Conservation (phyloP, 371 early-diverging fungal species). For the Catenaria anguillulae region DNA sequence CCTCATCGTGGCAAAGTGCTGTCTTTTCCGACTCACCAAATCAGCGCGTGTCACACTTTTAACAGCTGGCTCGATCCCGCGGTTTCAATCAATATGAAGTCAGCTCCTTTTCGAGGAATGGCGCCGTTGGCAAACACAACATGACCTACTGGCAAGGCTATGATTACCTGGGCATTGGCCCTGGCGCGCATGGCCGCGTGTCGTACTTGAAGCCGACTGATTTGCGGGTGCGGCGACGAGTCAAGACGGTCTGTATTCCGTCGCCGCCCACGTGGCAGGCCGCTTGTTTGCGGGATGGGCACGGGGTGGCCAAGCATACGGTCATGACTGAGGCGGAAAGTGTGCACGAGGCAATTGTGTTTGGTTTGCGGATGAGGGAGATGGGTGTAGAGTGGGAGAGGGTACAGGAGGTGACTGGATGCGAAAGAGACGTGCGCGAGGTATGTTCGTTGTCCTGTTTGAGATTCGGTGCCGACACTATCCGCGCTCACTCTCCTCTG, state of each 20-base stretch:
- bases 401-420: background rate
- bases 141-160: constrained; percentile 66
- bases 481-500: too few species aligned
- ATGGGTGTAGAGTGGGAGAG: constrained; percentile 11
- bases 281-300: background rate
- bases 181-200: constrained; percentile 70
- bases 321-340: background rate
- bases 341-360: constrained; percentile 42
- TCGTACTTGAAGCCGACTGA: constrained; percentile 1
- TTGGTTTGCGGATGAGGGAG: constrained; percentile 43
- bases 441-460: too few species aligned
- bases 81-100: constrained; percentile 74
- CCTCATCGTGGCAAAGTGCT: constrained; percentile 21
- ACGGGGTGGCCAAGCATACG: background rate
- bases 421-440: background rate
- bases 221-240: background rate
- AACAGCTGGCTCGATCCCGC: too few species aligned
- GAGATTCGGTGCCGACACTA: too few species aligned
- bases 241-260: background rate
- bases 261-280: background rate
- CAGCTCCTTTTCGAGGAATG: constrained; percentile 46
- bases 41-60: too few species aligned
- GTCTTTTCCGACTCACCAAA: too few species aligned
- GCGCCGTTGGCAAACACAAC: constrained; percentile 46
- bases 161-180: constrained; percentile 72